Evolutionary conservation across 345 rosid species (phyloP), one percentile per base, ranked within the genome.

Genomic region (Citrus cavaleriei): DNA sequence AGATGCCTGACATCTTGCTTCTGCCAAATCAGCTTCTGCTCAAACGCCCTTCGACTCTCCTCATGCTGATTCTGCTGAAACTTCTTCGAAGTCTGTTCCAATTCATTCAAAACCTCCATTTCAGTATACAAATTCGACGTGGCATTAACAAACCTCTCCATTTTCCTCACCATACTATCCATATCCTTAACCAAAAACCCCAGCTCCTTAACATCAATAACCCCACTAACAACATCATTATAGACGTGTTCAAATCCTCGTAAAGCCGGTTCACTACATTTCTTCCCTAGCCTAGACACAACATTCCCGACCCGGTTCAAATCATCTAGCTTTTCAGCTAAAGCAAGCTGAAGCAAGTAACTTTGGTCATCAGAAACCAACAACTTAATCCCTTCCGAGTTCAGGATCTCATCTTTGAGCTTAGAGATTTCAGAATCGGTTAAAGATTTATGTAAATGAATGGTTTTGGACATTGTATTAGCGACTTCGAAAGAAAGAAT

Each of bases 21-120:
- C 89, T 95, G 99, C 99, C 99, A 95, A 83, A 90, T 82, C 80
- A 93, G 80, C 79, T 93, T 95, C 95, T 95, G 99, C 84, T 95
- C 94, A 27, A 91, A 93, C 22, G 97, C 97, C 24, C 92, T 92
- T 46, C 88, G 85, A 74, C 94, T 93, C 85, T 89, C 96, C 83
- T 93, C 96, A 76, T 92, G 94, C 84, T 90, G 97, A 72, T 89
- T 92, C 38, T 86, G 78, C 78, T 88, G 97, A 72, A 93, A 93
- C 89, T 95, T 95, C 90, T 88, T 79, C 1, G 93, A 82, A 2
- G 92, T 93, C 75, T 89, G 98, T 70, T 95, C 99, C 77, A 95
- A 74, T 77, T 95, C 99, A 76, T 77, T 90, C 87, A 95, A 79
- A 22, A 92, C 98, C 92, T 95, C 99, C 94, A 93, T 78, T 85